These are phyloP conservation scores for Citrus reticulata DNA, from an alignment of 345 rosid species.

Conservation along the genomic window DNA sequence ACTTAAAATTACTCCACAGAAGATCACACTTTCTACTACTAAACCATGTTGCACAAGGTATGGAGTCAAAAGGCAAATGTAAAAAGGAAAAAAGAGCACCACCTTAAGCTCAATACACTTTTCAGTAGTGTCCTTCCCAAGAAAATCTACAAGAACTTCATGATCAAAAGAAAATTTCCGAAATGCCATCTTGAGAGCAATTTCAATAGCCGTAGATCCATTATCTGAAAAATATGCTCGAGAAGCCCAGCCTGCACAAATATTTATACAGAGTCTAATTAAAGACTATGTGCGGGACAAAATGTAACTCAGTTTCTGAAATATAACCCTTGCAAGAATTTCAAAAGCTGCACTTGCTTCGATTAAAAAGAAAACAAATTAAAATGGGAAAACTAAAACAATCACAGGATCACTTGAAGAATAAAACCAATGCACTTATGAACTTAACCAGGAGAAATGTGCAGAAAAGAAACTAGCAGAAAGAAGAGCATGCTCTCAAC, in stretches of 20 bases:
- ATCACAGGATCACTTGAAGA: not conserved
- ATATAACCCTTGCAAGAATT: not conserved
- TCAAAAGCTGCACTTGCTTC: conserved; percentile 1
- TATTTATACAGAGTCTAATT: not conserved
- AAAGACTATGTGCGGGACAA: not conserved
- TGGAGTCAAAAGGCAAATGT: not conserved
- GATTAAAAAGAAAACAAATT: not conserved
- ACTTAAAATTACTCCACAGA: not conserved
- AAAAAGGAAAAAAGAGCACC: conserved; percentile 11
- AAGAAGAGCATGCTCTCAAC: not conserved
- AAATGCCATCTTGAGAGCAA: conserved; percentile 96
- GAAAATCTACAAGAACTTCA: conserved; percentile 31
- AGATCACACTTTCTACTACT: not conserved
- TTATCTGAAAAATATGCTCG: conserved; percentile 84
- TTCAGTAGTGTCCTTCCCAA: conserved; percentile 27
- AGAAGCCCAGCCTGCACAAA: conserved; percentile 86
- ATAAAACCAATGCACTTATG: not conserved
- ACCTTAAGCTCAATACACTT: conserved; percentile 56
- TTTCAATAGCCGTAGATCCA: conserved; percentile 94
- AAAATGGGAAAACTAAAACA: not conserved
- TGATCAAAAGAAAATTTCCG: conserved; percentile 70
- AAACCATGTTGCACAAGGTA: not conserved
- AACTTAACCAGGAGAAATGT: not conserved
- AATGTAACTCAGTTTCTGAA: not conserved
- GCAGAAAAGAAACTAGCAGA: not conserved